phyloP scores from a whole-genome alignment of 129 eudicot species.

The Helianthus tuberosus region DNA sequence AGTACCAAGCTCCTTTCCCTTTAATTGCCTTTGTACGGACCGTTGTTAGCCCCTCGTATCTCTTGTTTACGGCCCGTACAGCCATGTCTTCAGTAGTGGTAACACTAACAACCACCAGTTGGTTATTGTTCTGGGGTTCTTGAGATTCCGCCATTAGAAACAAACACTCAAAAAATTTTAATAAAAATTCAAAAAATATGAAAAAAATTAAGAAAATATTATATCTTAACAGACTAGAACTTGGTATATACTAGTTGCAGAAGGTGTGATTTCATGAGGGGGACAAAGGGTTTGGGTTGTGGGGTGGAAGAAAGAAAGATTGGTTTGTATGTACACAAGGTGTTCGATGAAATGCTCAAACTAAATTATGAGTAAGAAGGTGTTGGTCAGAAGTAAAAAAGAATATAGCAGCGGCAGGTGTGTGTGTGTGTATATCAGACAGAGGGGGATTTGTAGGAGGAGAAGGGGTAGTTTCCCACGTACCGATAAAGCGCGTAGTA shows the following conservation, averaged over 20 bases:
- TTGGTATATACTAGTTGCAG: neutral
- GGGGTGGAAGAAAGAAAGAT: conserved; percentile 7
- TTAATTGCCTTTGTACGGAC: conserved; percentile 65
- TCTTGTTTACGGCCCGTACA: conserved; percentile 49
- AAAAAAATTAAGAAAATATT: too few species aligned
- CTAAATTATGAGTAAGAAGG: conserved; percentile 19
- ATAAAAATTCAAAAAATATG: neutral
- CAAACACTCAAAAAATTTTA: neutral
- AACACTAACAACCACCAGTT: conserved; percentile 29
- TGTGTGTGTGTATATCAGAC: neutral
- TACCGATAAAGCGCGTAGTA: conserved; percentile 44
- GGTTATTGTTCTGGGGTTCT: conserved; percentile 27
- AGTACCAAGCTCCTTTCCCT: conserved; percentile 87
- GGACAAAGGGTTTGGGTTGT: conserved; percentile 9
- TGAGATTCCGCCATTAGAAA: conserved; percentile 47
- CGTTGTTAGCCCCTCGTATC: conserved; percentile 58
- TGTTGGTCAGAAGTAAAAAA: conserved; percentile 37
- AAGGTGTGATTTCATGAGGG: conserved; percentile 29
- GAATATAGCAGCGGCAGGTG: conserved; percentile 24
- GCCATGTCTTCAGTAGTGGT: conserved; percentile 39
- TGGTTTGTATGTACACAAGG: conserved; percentile 17
- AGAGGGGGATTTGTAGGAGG: conserved; percentile 22
- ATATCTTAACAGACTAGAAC: conserved; percentile 9
- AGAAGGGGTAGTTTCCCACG: conserved; percentile 45
- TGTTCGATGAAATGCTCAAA: conserved; percentile 44